Conservation (phyloP, 75 land plant species). For the Cupressus sempervirens region DNA sequence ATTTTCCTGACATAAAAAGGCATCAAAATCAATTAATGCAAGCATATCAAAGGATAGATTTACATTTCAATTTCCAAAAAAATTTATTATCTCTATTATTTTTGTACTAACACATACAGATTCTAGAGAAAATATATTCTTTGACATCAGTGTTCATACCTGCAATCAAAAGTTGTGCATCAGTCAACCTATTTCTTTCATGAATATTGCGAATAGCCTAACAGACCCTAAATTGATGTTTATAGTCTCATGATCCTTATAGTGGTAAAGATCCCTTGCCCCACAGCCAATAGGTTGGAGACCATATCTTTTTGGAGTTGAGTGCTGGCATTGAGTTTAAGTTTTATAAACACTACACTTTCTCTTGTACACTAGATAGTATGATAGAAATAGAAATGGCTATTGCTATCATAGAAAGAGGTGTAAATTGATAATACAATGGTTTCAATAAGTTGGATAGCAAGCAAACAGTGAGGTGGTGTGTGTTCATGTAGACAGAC, state of each 20-base stretch:
- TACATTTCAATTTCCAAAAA: too few relatives aligned
- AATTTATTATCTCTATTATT: too few relatives aligned
- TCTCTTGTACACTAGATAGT: constrained; percentile 53
- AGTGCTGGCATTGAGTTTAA: neutral
- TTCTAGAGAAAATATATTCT: too few relatives aligned
- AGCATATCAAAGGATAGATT: too few relatives aligned
- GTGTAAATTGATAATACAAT: constrained; percentile 24
- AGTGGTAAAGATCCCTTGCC: neutral
- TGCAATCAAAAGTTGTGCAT: too few relatives aligned
- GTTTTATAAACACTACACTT: neutral
- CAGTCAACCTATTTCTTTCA: neutral
- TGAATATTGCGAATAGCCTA: neutral
- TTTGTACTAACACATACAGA: too few relatives aligned
- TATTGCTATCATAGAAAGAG: constrained; percentile 35
- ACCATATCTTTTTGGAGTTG: neutral
- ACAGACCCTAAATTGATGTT: neutral
- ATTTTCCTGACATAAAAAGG: too few relatives aligned
- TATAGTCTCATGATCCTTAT: neutral
- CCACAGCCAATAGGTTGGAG: neutral
- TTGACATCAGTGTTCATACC: too few relatives aligned
- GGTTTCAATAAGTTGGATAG: constrained; percentile 24
- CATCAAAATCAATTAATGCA: too few relatives aligned
- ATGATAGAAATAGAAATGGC: constrained; percentile 62
- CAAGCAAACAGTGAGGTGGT: constrained; percentile 34
- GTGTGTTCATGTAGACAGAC: constrained; percentile 65